Conservation (phyloP, 306 rosid genomes). For the Carpinus fangiana region DNA sequence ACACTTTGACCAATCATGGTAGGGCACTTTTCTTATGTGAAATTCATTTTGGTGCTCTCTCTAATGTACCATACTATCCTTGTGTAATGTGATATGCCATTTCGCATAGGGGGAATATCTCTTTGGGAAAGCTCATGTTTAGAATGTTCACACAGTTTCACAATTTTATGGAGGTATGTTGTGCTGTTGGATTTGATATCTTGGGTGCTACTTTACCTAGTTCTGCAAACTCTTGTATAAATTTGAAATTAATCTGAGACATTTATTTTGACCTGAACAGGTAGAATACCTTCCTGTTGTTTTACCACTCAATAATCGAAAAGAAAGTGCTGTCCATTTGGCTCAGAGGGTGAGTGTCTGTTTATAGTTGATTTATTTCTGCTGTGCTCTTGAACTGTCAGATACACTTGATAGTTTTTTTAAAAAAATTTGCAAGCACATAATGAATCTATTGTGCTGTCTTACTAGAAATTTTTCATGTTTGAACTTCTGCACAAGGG, state of each 20-base stretch:
- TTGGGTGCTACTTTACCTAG: background rate
- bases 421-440: background rate
- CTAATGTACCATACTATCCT: slow-evolving; percentile 19
- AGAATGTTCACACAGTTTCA: slow-evolving; percentile 98
- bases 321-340: slow-evolving; percentile 72
- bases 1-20: slow-evolving; percentile 99
- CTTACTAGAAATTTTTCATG: background rate
- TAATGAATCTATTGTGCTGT: background rate
- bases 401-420: slow-evolving; percentile 1
- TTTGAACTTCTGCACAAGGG: background rate
- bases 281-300: slow-evolving; percentile 94
- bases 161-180: slow-evolving; percentile 86
- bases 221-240: slow-evolving; percentile 9
- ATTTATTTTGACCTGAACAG: slow-evolving; percentile 49
- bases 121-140: slow-evolving; percentile 80
- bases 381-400: slow-evolving; percentile 3
- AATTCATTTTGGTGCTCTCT: slow-evolving; percentile 27
- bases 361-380: slow-evolving; percentile 19
- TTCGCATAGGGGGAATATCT: slow-evolving; percentile 72
- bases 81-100: slow-evolving; percentile 22
- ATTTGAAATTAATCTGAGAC: slow-evolving; percentile 18
- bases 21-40: slow-evolving; percentile 32
- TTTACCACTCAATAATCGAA: slow-evolving; percentile 58
- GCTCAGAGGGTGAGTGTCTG: slow-evolving; percentile 71
- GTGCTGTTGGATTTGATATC: background rate